Evolutionary conservation across 75 land plant genomes (phyloP).

Genomic region (Sequoia sempervirens): DNA sequence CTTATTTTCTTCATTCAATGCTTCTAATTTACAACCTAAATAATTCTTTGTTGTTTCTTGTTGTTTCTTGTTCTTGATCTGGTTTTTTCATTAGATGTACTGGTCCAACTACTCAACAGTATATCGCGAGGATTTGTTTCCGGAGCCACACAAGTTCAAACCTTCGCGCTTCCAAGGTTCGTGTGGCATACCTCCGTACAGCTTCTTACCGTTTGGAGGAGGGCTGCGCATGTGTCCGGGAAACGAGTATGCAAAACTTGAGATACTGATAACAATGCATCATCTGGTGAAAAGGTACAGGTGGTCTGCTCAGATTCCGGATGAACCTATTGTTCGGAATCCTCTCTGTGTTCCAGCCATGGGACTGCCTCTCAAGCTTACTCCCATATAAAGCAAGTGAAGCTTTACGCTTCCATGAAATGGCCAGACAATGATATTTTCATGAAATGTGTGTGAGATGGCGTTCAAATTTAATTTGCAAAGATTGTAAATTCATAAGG

Average conservation of each 20-base stretch:
- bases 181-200: constrained; percentile 28
- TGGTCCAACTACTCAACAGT: constrained; percentile 42
- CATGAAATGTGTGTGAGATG: no score
- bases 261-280: constrained; percentile 43
- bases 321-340: constrained; percentile 27
- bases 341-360: constrained; percentile 30
- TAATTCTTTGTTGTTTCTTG: not conserved
- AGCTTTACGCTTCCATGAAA: not conserved
- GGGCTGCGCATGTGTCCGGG: constrained; percentile 67
- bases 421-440: no score
- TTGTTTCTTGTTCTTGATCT: not conserved
- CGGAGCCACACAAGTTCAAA: constrained; percentile 51
- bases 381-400: constrained; percentile 11
- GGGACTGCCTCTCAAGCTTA: constrained; percentile 33
- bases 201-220: constrained; percentile 61
- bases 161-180: constrained; percentile 49
- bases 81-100: constrained; percentile 18
- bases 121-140: constrained; percentile 28
- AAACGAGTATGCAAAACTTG: constrained; percentile 58
- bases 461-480: no score
- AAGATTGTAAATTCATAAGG: no score
- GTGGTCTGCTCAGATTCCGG: constrained; percentile 30
- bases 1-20: not conserved
- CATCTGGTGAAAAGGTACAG: constrained; percentile 40
- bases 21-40: not conserved